Percentiles rank a stretch among this genome's conserved stretches.
phyloP scores from a whole-genome alignment of 371 early-diverging fungal genomes.

The Actinomortierella ambigua region DNA sequence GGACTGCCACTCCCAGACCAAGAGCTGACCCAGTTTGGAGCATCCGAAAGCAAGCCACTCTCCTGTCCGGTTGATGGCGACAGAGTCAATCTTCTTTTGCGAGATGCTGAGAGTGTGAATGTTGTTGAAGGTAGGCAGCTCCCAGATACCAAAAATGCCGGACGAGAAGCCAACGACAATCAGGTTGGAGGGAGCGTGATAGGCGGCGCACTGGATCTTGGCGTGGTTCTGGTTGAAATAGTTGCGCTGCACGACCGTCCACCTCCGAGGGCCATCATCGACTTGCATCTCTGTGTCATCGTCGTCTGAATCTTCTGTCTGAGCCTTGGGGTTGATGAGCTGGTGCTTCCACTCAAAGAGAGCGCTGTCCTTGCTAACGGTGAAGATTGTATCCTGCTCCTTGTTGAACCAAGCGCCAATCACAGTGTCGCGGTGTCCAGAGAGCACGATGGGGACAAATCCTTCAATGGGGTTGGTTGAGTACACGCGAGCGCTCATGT shows the following conservation, averaged over 20 bases:
- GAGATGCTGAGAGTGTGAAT: slow-evolving; percentile 94
- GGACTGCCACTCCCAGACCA: slow-evolving; percentile 99
- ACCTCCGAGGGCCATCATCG: slow-evolving; percentile 50
- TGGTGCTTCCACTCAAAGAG: slow-evolving; percentile 82
- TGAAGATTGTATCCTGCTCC: slow-evolving; percentile 82
- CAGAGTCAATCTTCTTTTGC: slow-evolving; percentile 88
- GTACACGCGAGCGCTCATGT: slow-evolving; percentile 90
- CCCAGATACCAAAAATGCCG: slow-evolving; percentile 97
- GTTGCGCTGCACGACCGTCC: slow-evolving; percentile 71
- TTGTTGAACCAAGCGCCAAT: slow-evolving; percentile 91
- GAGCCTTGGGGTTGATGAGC: slow-evolving; percentile 39
- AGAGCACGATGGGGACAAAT: slow-evolving; percentile 70
- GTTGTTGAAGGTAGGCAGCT: slow-evolving; percentile 88
- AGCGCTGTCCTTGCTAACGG: slow-evolving; percentile 90
- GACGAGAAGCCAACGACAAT: slow-evolving; percentile 89
- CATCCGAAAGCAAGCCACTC: slow-evolving; percentile 98
- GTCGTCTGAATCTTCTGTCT: slow-evolving; percentile 51
- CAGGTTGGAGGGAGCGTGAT: slow-evolving; percentile 74
- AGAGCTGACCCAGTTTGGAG: slow-evolving; percentile 89
- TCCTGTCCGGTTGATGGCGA: slow-evolving; percentile 87
- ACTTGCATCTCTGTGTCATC: slow-evolving; percentile 61
- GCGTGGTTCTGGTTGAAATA: slow-evolving; percentile 74
- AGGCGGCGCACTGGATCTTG: slow-evolving; percentile 83
- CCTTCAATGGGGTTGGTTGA: slow-evolving; percentile 70
- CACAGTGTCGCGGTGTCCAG: slow-evolving; percentile 89